A percentile compares a stretch with the other conserved stretches of the same genome.
Evolutionary conservation across 2,329 filamentous ascomycete genomes (phyloP).

Genomic region (Stagonosporopsis vannaccii): DNA sequence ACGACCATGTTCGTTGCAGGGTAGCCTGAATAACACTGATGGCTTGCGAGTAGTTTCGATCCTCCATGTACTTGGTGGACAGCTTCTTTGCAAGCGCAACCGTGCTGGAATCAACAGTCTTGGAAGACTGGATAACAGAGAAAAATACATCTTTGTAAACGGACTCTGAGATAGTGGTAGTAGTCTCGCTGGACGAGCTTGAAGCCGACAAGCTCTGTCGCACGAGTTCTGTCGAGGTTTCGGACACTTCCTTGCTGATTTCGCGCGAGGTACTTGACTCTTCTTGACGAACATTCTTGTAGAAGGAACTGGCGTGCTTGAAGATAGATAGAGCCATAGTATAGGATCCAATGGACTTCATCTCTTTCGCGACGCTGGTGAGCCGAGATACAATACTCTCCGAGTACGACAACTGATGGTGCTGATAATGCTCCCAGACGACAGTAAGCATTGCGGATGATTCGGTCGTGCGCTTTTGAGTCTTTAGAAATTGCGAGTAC

Average conservation of each 20-base stretch:
- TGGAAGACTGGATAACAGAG: slow-evolving; percentile 49
- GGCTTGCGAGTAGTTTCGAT: slow-evolving; percentile 58
- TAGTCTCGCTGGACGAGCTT: slow-evolving; percentile 46
- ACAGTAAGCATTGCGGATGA: slow-evolving; percentile 55
- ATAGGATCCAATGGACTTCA: slow-evolving; percentile 56
- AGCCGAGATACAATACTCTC: slow-evolving; percentile 47
- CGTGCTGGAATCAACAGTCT: slow-evolving; percentile 51
- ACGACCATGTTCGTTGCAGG: slow-evolving; percentile 56
- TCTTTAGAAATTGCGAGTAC: slow-evolving; percentile 58
- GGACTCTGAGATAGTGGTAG: slow-evolving; percentile 51
- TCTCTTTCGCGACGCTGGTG: slow-evolving; percentile 53
- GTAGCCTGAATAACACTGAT: slow-evolving; percentile 56
- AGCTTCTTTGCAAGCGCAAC: slow-evolving; percentile 53
- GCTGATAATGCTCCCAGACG: slow-evolving; percentile 59
- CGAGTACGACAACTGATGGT: slow-evolving; percentile 51
- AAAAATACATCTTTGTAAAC: slow-evolving; percentile 56
- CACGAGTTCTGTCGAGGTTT: slow-evolving; percentile 53
- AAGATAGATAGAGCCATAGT: slow-evolving; percentile 57
- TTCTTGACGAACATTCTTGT: slow-evolving; percentile 45
- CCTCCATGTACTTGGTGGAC: slow-evolving; percentile 52
- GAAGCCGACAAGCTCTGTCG: slow-evolving; percentile 45
- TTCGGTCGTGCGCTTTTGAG: slow-evolving; percentile 55
- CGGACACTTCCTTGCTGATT: slow-evolving; percentile 51
- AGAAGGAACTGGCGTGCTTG: slow-evolving; percentile 50
- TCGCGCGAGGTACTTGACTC: slow-evolving; percentile 51